phyloP scores from a whole-genome alignment of 306 rosid genomes.

The Ziziphus jujuba region DNA sequence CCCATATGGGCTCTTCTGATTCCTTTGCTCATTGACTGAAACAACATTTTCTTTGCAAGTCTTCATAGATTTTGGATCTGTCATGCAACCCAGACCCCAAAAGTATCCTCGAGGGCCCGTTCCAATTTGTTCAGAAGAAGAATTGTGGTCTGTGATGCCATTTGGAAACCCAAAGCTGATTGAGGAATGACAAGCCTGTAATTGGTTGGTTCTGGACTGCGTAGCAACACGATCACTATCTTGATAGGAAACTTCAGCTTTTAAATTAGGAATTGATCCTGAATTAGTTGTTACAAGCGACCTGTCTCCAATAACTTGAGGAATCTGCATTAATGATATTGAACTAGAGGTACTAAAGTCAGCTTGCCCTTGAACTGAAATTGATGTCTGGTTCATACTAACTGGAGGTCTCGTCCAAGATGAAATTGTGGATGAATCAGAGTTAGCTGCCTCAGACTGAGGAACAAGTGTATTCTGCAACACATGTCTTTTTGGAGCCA shows the following conservation, averaged over 20 bases:
- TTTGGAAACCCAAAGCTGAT: conserved; percentile 38
- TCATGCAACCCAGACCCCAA: conserved; percentile 32
- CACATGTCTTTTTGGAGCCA: conserved; percentile 25
- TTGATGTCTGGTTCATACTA: conserved; percentile 54
- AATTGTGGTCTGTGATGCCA: conserved; percentile 29
- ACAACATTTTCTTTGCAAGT: conserved; percentile 18
- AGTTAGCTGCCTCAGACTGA: conserved; percentile 37
- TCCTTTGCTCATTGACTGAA: conserved; percentile 14
- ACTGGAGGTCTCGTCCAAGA: conserved; percentile 58
- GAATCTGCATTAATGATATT: neutral
- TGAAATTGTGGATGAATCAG: conserved; percentile 53
- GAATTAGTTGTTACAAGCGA: conserved; percentile 53
- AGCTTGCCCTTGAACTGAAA: conserved; percentile 42
- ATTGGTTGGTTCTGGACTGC: conserved; percentile 46
- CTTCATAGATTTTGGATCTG: conserved; percentile 39
- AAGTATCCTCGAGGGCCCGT: conserved; percentile 29
- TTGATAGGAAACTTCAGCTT: conserved; percentile 34
- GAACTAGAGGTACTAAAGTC: conserved; percentile 37
- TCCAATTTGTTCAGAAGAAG: conserved; percentile 34
- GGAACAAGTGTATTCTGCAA: neutral
- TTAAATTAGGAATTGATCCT: conserved; percentile 40
- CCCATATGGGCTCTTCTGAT: conserved; percentile 39
- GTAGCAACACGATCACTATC: conserved; percentile 39
- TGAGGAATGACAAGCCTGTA: conserved; percentile 39
- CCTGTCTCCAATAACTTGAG: conserved; percentile 41